A percentile compares a stretch with the other conserved stretches of the same genome.
phyloP scores from a whole-genome alignment of 192 early-diverging fungal species.

The Coemansia erecta region DNA sequence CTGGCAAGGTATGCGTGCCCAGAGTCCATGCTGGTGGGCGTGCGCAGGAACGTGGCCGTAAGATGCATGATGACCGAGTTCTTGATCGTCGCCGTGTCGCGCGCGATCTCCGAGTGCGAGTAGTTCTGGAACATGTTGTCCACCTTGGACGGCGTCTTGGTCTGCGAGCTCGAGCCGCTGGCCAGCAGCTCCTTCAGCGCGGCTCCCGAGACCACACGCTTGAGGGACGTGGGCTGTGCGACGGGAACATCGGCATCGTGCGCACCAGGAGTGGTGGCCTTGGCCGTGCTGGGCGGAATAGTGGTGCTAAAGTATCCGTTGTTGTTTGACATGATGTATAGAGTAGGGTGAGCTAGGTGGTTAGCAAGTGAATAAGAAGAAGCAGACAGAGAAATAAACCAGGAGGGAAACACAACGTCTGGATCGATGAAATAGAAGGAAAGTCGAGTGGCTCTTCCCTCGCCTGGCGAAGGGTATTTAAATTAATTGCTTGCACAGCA shows the following conservation, averaged over 20 bases:
- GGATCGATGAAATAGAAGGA: no score
- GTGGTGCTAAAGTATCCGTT: slow-evolving; percentile 51
- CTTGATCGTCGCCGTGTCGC: slow-evolving; percentile 72
- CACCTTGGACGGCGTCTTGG: slow-evolving; percentile 44
- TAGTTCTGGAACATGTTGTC: slow-evolving; percentile 51
- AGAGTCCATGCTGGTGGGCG: slow-evolving; percentile 87
- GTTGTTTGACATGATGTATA: slow-evolving; percentile 18
- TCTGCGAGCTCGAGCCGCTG: slow-evolving; percentile 34
- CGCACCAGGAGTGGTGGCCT: slow-evolving; percentile 47
- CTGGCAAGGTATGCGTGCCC: slow-evolving; percentile 90
- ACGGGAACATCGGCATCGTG: slow-evolving; percentile 38
- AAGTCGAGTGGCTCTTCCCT: no score
- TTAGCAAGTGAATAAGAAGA: not conserved
- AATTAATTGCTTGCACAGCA: no score
- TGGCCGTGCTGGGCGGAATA: slow-evolving; percentile 48
- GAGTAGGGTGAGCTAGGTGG: not conserved
- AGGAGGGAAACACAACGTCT: not conserved
- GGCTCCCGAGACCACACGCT: slow-evolving; percentile 52
- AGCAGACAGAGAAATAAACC: not conserved
- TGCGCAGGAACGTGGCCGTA: slow-evolving; percentile 86
- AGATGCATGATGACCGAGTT: slow-evolving; percentile 87
- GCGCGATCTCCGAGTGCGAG: slow-evolving; percentile 49
- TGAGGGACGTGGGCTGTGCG: slow-evolving; percentile 43
- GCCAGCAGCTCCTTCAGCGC: slow-evolving; percentile 54
- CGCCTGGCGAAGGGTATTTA: no score